Evolutionary conservation across 805 yeast genomes (phyloP).

Genomic region (Candida xyloterini): DNA sequence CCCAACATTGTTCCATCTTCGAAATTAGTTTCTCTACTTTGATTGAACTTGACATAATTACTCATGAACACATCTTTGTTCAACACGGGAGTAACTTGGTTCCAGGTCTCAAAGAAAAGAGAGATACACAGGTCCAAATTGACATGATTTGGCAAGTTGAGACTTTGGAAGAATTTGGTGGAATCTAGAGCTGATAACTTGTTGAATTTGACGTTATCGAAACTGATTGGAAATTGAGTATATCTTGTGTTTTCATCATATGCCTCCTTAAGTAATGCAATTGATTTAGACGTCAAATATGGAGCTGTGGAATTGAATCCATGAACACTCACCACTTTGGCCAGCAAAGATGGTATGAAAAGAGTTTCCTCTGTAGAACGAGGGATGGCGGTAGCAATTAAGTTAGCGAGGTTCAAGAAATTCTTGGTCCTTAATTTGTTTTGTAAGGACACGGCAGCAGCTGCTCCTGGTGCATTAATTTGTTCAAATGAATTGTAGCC

Average conservation of each 20-base stretch:
- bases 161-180: slow-evolving; percentile 40
- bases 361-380: slow-evolving; percentile 76
- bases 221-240: slow-evolving; percentile 30
- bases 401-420: slow-evolving; percentile 46
- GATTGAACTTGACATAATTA: slow-evolving; percentile 49
- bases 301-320: slow-evolving; percentile 73
- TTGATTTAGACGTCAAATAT: slow-evolving; percentile 64
- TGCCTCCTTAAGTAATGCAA: slow-evolving; percentile 63
- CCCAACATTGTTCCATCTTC: slow-evolving; percentile 40
- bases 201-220: slow-evolving; percentile 38
- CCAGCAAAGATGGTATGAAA: slow-evolving; percentile 68
- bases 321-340: slow-evolving; percentile 64
- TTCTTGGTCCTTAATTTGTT: slow-evolving; percentile 42
- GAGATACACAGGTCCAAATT: slow-evolving; percentile 68
- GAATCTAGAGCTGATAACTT: slow-evolving; percentile 41
- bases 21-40: slow-evolving; percentile 43
- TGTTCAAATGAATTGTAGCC: slow-evolving; percentile 49
- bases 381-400: slow-evolving; percentile 72
- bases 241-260: slow-evolving; percentile 33
- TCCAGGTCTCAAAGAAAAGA: slow-evolving; percentile 76
- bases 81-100: slow-evolving; percentile 62
- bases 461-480: slow-evolving; percentile 73
- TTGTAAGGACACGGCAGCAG: slow-evolving; percentile 59
- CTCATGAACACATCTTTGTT: slow-evolving; percentile 66
- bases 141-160: slow-evolving; percentile 48